Evolutionary conservation across 192 early-diverging fungal species (phyloP), one percentile per base, ranked within the genome.

Genomic region (Backusella tuberculispora): DNA sequence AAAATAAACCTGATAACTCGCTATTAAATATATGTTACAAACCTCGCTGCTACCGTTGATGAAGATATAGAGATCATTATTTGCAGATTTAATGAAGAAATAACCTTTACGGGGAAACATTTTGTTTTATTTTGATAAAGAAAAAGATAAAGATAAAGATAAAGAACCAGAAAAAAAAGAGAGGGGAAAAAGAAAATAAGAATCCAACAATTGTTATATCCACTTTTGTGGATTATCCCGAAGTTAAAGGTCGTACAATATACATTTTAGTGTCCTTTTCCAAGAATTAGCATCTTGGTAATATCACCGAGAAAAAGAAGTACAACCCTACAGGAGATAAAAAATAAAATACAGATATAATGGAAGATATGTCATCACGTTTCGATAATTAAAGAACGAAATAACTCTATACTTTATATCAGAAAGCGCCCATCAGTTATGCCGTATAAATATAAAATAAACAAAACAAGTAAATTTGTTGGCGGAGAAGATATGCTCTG

Each of bases 51-150:
- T 42, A 12, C 19, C 29, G 37, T 66, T 53, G 67, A 73, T 71
- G 26, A 50, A 53, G 12, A 77, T 24, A 1, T 72, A 71, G 15
- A 72, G 65, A 63, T 63, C 71, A 43, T n/a, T 67, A 6, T 77
- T 65, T n/a, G 46, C 47, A 12, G 21, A 66, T 47, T 77, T 77
- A 41, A 77, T 72, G 41, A 60, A 77, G 41, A 77, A 77, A 38
- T 73, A 68, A 26, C 63, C 63, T 24, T 73, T 13, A n/a, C 15
- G 21, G 8, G 72, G 72, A 24, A 73, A 73, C 53, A 60, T 60
- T 0, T 60, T 60, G 29, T 34, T 34, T 34, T 34, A 34, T 34
- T 34, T 34, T 34, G 29, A 34, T 34, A 34, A 34, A 34, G 2
- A 34, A 34, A 34, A 34, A 34, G n/a, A n/a, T 56, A 56, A 24